phyloP scores from a whole-genome alignment of 108 stramenopile species.

The Nitzschia palea region DNA sequence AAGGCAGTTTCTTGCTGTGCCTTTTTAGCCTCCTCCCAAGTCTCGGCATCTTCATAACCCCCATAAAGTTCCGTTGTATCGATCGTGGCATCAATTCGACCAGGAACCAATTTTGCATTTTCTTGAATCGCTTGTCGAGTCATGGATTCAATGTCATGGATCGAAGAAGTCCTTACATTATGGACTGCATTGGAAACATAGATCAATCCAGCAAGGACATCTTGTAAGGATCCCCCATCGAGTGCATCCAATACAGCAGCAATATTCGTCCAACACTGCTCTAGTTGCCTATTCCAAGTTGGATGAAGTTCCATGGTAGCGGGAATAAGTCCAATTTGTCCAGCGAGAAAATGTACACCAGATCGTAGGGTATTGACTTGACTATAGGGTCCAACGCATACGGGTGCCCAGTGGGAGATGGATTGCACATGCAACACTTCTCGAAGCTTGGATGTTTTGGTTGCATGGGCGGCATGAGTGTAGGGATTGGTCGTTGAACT shows the following conservation, averaged over 20 bases:
- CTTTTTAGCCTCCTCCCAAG: constrained; percentile 59
- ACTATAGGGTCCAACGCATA: constrained; percentile 98
- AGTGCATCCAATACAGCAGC: constrained; percentile 80
- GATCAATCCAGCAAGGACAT: constrained; percentile 60
- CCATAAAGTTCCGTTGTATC: constrained; percentile 59
- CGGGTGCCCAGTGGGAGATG: constrained; percentile 94
- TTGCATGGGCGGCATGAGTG: constrained; percentile 43
- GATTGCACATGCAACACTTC: constrained; percentile 94
- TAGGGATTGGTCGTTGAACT: constrained; percentile 9
- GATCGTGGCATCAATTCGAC: constrained; percentile 54
- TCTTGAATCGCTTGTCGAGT: constrained; percentile 32
- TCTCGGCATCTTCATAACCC: constrained; percentile 84
- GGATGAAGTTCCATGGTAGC: constrained; percentile 77
- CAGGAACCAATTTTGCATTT: constrained; percentile 68
- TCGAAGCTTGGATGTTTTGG: constrained; percentile 55
- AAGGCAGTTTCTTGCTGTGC: constrained; percentile 1
- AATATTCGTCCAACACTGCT: constrained; percentile 84
- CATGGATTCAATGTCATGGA: constrained; percentile 37
- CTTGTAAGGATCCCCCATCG: constrained; percentile 62
- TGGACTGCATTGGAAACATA: constrained; percentile 48
- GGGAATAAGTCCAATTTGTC: constrained; percentile 92
- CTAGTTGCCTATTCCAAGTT: constrained; percentile 59
- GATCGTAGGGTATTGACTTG: constrained; percentile 90
- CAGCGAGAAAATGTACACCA: constrained; percentile 84
- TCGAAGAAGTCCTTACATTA: too few relatives aligned